Evolutionary conservation across 225 moss, liverwort and hornwort species (phyloP).

Genomic region (Takakia lepidozioides): DNA sequence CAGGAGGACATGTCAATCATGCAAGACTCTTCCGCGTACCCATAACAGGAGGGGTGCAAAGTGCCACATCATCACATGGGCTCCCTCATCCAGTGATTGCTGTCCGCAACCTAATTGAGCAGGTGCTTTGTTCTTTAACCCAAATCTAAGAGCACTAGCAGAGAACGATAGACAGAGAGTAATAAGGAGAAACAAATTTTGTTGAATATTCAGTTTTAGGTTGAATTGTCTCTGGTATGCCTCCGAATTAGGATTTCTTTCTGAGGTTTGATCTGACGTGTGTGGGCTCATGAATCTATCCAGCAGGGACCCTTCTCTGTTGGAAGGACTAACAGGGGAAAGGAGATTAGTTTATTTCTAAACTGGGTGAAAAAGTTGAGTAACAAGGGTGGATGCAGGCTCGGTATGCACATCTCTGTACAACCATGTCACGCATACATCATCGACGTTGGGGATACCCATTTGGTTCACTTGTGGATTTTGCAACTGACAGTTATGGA

Average conservation of each 20-base stretch:
- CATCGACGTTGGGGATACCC: constrained; percentile 95
- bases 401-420: constrained; percentile 91
- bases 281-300: no score
- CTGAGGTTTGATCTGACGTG: no score
- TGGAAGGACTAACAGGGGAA: no score
- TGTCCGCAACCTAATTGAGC: constrained; percentile 62
- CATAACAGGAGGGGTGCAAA: constrained; percentile 64
- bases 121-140: constrained; percentile 12
- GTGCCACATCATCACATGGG: constrained; percentile 63
- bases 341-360: no score
- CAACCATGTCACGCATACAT: constrained; percentile 98
- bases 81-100: constrained; percentile 63
- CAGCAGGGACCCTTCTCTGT: no score
- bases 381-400: constrained; percentile 49
- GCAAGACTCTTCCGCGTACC: constrained; percentile 56
- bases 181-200: no score
- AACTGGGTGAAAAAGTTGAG: no score
- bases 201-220: no score
- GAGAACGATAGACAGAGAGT: no score
- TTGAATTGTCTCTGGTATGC: no score
- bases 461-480: constrained; percentile 92
- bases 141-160: neutral
- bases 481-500: constrained; percentile 83
- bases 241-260: no score
- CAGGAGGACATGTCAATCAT: constrained; percentile 38